Evolutionary conservation across 495 filamentous ascomycete genomes (phyloP).

Genomic region (Saxophila tyrrhenica): DNA sequence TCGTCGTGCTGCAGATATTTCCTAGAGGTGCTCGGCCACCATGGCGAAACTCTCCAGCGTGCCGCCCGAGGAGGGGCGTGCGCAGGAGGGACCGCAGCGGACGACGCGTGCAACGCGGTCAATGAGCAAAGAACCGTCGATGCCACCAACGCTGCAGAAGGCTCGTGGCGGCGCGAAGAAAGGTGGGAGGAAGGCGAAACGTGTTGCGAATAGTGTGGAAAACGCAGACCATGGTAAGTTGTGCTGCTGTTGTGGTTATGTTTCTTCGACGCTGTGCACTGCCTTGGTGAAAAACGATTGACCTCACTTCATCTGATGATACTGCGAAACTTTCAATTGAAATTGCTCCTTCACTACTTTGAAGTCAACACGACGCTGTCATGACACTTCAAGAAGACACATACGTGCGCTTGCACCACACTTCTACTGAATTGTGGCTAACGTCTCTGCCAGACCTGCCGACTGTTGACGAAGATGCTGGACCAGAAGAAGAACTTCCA

Average conservation of each 20-base stretch:
- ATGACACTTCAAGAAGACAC: neutral
- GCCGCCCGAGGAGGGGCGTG: constrained; percentile 1
- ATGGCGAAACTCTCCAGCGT: neutral
- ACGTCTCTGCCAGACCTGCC: constrained; percentile 24
- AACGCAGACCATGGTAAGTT: neutral
- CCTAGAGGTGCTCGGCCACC: neutral
- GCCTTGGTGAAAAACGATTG: neutral
- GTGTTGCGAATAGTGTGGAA: neutral
- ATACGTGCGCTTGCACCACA: neutral
- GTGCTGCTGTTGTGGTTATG: neutral
- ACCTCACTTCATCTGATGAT: neutral
- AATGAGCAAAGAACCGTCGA: constrained; percentile 7
- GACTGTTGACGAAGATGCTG: constrained; percentile 26
- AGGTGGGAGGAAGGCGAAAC: neutral
- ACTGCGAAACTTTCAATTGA: too few relatives aligned
- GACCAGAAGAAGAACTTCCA: constrained; percentile 1
- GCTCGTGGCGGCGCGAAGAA: neutral
- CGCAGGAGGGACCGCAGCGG: neutral
- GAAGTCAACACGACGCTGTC: too few relatives aligned
- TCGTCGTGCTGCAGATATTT: neutral
- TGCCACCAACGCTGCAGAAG: neutral
- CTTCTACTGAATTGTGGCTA: neutral
- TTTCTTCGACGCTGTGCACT: neutral
- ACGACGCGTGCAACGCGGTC: constrained; percentile 11
- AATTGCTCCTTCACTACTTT: too few relatives aligned